These are phyloP conservation scores for Penicillium sp. DNA, from an alignment of 2,329 filamentous ascomycete species.

Conservation along the genomic window DNA sequence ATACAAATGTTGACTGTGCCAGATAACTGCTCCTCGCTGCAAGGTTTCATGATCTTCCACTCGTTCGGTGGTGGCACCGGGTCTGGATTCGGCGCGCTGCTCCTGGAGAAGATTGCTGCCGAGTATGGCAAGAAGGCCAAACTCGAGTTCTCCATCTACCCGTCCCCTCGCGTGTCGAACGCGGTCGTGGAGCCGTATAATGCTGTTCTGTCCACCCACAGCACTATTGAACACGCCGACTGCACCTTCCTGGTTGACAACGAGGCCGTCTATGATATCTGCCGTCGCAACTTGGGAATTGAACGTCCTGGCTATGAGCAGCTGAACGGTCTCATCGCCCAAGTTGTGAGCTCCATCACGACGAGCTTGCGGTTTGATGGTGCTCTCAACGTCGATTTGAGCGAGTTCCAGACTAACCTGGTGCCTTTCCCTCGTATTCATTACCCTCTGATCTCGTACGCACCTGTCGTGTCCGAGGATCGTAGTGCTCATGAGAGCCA, in stretches of 20 bases:
- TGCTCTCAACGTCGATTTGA: conserved; percentile 61
- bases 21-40: conserved; percentile 62
- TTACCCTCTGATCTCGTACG: conserved; percentile 61
- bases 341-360: conserved; percentile 63
- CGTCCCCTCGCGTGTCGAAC: conserved; percentile 57
- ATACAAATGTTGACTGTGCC: conserved; percentile 1
- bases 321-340: conserved; percentile 60
- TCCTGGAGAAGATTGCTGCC: conserved; percentile 58
- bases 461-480: conserved; percentile 59
- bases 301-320: conserved; percentile 60
- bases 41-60: conserved; percentile 64
- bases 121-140: conserved; percentile 65
- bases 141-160: conserved; percentile 62
- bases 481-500: conserved; percentile 83
- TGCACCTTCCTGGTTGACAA: conserved; percentile 65
- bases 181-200: conserved; percentile 66
- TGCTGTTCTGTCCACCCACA: conserved; percentile 51
- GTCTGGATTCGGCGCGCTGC: conserved; percentile 60
- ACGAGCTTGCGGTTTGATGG: conserved; percentile 61
- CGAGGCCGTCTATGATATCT: conserved; percentile 64
- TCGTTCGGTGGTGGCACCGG: conserved; percentile 64
- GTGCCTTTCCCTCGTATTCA: conserved; percentile 63
- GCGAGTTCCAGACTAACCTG: conserved; percentile 65
- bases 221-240: conserved; percentile 62
- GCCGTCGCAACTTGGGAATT: conserved; percentile 59